Evolutionary conservation across 805 yeast species (phyloP).

Genomic region (Ogataea dorogensis): DNA sequence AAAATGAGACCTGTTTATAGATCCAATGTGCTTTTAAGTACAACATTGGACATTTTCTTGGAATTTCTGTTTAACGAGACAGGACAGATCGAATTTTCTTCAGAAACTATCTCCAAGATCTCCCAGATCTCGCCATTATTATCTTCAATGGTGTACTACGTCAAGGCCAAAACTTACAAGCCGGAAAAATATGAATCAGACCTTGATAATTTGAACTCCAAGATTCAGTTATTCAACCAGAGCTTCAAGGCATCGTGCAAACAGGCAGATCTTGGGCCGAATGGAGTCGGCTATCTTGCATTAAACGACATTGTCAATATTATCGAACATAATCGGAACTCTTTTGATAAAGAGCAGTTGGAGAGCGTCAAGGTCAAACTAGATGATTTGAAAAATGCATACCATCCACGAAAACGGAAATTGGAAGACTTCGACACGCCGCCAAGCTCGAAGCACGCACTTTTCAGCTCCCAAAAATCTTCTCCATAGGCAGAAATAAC

Average conservation of each 20-base stretch:
- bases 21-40: slow-evolving; percentile 8
- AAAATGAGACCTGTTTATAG: slow-evolving; percentile 8
- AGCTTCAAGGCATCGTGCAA: slow-evolving; percentile 19
- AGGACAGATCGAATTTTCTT: neutral
- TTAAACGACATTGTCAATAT: slow-evolving; percentile 9
- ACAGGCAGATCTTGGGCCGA: slow-evolving; percentile 7
- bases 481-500: too few relatives aligned
- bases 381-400: neutral
- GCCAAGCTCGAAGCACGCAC: slow-evolving; percentile 2
- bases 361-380: slow-evolving; percentile 2
- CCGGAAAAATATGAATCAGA: slow-evolving; percentile 14
- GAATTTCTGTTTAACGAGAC: slow-evolving; percentile 6
- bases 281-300: slow-evolving; percentile 13
- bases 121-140: slow-evolving; percentile 26
- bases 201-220: slow-evolving; percentile 19
- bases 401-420: slow-evolving; percentile 1
- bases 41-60: slow-evolving; percentile 13
- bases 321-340: slow-evolving; percentile 7
- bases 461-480: slow-evolving; percentile 5
- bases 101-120: slow-evolving; percentile 9
- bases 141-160: slow-evolving; percentile 26
- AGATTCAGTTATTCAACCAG: slow-evolving; percentile 20
- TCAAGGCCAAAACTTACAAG: slow-evolving; percentile 19
- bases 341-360: slow-evolving; percentile 12
- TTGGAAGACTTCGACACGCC: neutral